phyloP scores from a whole-genome alignment of 2,329 filamentous ascomycete genomes.

The Lachnellula willkommii region DNA sequence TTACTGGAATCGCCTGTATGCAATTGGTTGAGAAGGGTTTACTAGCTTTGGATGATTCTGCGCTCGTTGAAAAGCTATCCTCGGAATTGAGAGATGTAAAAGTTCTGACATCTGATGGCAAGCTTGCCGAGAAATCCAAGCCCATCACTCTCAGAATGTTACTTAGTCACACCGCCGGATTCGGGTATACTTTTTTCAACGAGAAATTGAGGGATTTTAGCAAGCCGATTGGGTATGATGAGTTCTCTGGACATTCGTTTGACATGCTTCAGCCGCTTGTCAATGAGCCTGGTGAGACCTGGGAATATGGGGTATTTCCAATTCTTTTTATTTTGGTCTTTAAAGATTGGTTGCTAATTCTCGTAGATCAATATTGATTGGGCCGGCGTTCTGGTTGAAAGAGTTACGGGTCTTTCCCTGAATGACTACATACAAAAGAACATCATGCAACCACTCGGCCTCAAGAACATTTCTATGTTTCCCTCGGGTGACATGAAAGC shows the following conservation, averaged over 20 bases:
- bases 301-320: constrained; percentile 50
- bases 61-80: constrained; percentile 43
- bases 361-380: constrained; percentile 48
- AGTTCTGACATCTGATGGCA: constrained; percentile 41
- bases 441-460: constrained; percentile 41
- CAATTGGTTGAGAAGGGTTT: constrained; percentile 49
- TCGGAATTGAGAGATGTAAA: constrained; percentile 46
- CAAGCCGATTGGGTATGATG: constrained; percentile 38
- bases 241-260: constrained; percentile 20
- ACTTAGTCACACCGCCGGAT: constrained; percentile 49
- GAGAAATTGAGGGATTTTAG: constrained; percentile 42
- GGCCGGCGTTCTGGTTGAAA: constrained; percentile 46
- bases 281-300: constrained; percentile 58
- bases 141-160: constrained; percentile 55
- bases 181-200: constrained; percentile 53
- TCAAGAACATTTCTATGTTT: constrained; percentile 22
- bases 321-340: constrained; percentile 4
- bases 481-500: constrained; percentile 44
- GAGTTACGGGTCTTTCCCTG: constrained; percentile 39
- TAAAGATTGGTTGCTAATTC: constrained; percentile 16
- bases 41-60: constrained; percentile 51
- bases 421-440: constrained; percentile 46
- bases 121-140: constrained; percentile 37
- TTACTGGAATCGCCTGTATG: constrained; percentile 49
- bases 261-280: constrained; percentile 38